Base-by-base conservation (phyloP, 2,329 filamentous ascomycete genomes). In the Claviceps lovelessii region DNA sequence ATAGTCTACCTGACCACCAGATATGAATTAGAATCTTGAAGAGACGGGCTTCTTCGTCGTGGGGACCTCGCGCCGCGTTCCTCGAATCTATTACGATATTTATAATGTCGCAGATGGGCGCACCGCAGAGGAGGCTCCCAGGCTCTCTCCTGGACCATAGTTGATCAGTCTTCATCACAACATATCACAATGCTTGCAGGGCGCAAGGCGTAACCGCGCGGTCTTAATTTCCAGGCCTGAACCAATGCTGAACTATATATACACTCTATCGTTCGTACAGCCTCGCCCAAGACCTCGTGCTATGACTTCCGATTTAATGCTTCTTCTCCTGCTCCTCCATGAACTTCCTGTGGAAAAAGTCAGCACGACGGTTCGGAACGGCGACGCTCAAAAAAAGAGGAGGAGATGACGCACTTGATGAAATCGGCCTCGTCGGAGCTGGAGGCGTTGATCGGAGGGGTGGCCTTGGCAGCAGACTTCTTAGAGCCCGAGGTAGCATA, bases 401-500 rank as follows among this genome's bases (percentile, higher is more conserved):
- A 11, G 17, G 31, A 49, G 64, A 64, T 63, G 60, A 67, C 76
- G 72, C 69, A 82, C 79, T 81, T 80, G 74, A 83, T 81, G 70
- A 83, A 83, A 67, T 81, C 77, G 68, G 76, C 78, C 73, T 83
- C 79, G 65, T 81, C 79, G 63, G 78, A 73, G 71, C 74, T 80
- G 53, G 77, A 75, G 57, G 79, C 79, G 68, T 82, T 81, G 73
- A 83, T 79, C 52, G 79, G 79, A 59, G 79, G 79, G 51, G 75
- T 67, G 56, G 74, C 71, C 49, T 66, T 62, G 58, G 75, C 72
- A 47, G 71, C 64, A 57, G 72, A 68, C 60, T 70, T 70, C 60
- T 72, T 73, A 65, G 72, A 67, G 57, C 78, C 74, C 51, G 70
- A 67, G 55, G 70, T 56, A 54, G 71, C 69, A 44, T 71, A 62